These are phyloP conservation scores for Xerocomus minutiporus DNA, from an alignment of 1,284 basidiomycete genomes.

Conservation along the genomic window DNA sequence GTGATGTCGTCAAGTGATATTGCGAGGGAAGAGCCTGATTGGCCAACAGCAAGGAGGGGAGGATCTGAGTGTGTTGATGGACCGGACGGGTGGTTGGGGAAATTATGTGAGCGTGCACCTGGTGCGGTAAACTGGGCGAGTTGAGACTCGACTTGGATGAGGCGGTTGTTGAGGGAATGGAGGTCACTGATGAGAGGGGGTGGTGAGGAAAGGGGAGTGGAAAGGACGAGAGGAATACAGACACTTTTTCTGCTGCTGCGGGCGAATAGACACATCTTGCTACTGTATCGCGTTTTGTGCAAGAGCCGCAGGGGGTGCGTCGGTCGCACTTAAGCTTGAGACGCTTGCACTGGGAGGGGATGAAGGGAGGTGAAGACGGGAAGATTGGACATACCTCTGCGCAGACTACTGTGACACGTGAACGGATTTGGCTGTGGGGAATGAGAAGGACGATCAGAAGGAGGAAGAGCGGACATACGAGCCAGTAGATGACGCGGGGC, in stretches of 20 bases:
- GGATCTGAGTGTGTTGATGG: constrained; percentile 35
- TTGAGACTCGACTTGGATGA: constrained; percentile 55
- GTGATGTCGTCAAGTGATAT: constrained; percentile 54
- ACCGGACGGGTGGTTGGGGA: constrained; percentile 33
- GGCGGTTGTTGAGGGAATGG: constrained; percentile 73
- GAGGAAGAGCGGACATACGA: constrained; percentile 24
- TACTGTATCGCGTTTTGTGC: constrained; percentile 71
- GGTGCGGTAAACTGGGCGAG: constrained; percentile 47
- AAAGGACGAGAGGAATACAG: constrained; percentile 26
- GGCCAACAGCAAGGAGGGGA: constrained; percentile 35
- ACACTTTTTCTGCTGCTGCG: constrained; percentile 80
- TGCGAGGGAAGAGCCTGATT: constrained; percentile 48
- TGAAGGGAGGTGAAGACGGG: neutral
- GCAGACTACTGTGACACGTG: constrained; percentile 75
- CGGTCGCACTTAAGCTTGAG: constrained; percentile 79
- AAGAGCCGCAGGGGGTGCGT: constrained; percentile 67
- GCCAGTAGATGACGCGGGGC: constrained; percentile 20
- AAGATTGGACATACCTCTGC: constrained; percentile 54
- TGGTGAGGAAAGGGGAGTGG: neutral
- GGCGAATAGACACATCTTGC: constrained; percentile 70
- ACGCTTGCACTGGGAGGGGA: constrained; percentile 64
- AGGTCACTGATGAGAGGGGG: constrained; percentile 50
- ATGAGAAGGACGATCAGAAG: constrained; percentile 9
- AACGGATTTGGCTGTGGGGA: constrained; percentile 63
- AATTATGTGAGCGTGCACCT: constrained; percentile 37